phyloP scores from a whole-genome alignment of 73 alveolate genomes.

The Effrenium voratum region DNA sequence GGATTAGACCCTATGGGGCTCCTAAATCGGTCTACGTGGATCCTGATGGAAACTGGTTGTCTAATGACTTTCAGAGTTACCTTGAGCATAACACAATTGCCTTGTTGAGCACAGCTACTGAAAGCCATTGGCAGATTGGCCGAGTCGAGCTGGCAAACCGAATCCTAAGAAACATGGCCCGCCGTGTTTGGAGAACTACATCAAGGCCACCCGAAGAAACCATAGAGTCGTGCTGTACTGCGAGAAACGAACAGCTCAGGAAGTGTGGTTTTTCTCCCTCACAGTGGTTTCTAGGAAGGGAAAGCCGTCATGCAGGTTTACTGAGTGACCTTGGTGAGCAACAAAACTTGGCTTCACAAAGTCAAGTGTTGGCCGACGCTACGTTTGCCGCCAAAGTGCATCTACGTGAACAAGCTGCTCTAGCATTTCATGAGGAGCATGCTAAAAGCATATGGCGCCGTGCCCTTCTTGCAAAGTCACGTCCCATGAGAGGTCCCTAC shows the following conservation, averaged over 20 bases:
- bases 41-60: neutral
- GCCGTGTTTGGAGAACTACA: neutral
- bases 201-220: neutral
- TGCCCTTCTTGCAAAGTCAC: neutral
- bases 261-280: neutral
- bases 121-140: slow-evolving; percentile 14
- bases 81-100: neutral
- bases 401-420: neutral
- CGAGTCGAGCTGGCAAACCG: neutral
- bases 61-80: neutral
- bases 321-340: neutral
- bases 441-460: neutral
- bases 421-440: neutral
- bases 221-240: neutral
- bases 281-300: slow-evolving; percentile 7
- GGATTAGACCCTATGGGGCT: neutral
- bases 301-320: neutral
- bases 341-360: neutral
- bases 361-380: neutral
- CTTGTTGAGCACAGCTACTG: neutral
- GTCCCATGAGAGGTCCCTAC: slow-evolving; percentile 18
- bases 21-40: slow-evolving; percentile 5
- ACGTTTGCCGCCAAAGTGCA: neutral
- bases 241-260: neutral
- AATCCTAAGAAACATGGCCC: slow-evolving; percentile 8